Percentiles rank a stretch among this genome's conserved stretches.
Evolutionary conservation across 208 protist genomes (phyloP).

Genomic region (Ichthyophonus hoferi): DNA sequence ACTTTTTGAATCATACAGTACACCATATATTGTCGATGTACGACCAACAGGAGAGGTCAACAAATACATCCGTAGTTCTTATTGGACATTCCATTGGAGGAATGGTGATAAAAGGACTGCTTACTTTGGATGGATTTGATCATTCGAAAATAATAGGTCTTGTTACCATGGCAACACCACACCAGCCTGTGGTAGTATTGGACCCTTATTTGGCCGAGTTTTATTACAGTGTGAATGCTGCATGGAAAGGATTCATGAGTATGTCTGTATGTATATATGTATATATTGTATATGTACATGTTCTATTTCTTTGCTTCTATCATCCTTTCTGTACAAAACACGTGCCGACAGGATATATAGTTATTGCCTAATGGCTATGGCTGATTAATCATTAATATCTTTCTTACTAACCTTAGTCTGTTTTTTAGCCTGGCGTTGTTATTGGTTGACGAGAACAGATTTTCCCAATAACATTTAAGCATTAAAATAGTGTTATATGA

Average conservation of each 20-base stretch:
- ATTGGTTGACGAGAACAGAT: too few relatives aligned
- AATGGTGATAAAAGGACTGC: background rate
- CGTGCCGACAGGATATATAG: background rate
- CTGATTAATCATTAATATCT: background rate
- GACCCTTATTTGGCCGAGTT: background rate
- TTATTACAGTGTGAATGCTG: background rate
- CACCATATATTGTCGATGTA: background rate
- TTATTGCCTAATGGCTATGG: background rate
- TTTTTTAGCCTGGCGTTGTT: too few relatives aligned
- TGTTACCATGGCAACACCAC: background rate
- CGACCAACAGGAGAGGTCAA: background rate
- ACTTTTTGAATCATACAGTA: background rate
- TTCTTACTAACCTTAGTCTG: too few relatives aligned
- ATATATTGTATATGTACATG: too few relatives aligned
- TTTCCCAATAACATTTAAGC: too few relatives aligned
- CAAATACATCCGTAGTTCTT: background rate
- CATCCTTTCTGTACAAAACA: background rate
- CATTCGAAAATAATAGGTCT: background rate
- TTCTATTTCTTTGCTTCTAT: background rate
- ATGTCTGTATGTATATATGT: too few relatives aligned
- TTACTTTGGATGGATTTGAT: background rate
- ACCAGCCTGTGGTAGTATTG: background rate
- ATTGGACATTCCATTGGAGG: background rate
- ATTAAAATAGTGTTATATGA: too few relatives aligned
- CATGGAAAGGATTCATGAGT: background rate